These are phyloP conservation scores for Endocladia muricata DNA, from an alignment of 31 red algal species.

Conservation along the genomic window DNA sequence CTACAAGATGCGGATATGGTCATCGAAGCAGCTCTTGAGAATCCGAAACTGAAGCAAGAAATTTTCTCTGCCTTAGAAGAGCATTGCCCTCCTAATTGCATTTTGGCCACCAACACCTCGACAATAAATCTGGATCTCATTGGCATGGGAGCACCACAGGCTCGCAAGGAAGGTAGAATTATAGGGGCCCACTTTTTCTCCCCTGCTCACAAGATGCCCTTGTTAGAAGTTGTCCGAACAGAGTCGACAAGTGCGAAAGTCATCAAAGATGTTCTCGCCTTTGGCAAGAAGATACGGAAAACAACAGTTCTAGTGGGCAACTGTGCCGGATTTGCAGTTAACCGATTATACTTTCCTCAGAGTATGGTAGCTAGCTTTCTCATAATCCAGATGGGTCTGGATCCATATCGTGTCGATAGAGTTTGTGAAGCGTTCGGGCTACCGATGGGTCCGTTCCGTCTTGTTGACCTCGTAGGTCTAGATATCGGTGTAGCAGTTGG, in stretches of 20 bases:
- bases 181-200: slow-evolving; percentile 97
- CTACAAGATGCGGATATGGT: slow-evolving; percentile 77
- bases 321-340: slow-evolving; percentile 97
- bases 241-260: slow-evolving; percentile 62
- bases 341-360: slow-evolving; percentile 94
- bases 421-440: slow-evolving; percentile 88
- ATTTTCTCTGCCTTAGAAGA: slow-evolving; percentile 83
- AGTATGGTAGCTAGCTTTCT: slow-evolving; percentile 82
- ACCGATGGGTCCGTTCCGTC: slow-evolving; percentile 95
- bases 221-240: slow-evolving; percentile 92
- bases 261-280: slow-evolving; percentile 70
- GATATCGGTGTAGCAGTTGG: slow-evolving; percentile 89
- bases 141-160: slow-evolving; percentile 66
- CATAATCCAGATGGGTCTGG: slow-evolving; percentile 55
- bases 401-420: slow-evolving; percentile 88
- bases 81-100: slow-evolving; percentile 59
- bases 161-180: slow-evolving; percentile 64
- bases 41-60: slow-evolving; percentile 83
- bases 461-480: slow-evolving; percentile 89
- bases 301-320: slow-evolving; percentile 92
- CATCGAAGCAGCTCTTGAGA: slow-evolving; percentile 95
- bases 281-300: slow-evolving; percentile 92
- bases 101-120: slow-evolving; percentile 95
- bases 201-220: slow-evolving; percentile 96
- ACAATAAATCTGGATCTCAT: slow-evolving; percentile 95